Percentiles rank a stretch among this genome's conserved stretches.
Conservation (phyloP, 2,329 filamentous ascomycete genomes). For the Cryphonectria nitschkei region DNA sequence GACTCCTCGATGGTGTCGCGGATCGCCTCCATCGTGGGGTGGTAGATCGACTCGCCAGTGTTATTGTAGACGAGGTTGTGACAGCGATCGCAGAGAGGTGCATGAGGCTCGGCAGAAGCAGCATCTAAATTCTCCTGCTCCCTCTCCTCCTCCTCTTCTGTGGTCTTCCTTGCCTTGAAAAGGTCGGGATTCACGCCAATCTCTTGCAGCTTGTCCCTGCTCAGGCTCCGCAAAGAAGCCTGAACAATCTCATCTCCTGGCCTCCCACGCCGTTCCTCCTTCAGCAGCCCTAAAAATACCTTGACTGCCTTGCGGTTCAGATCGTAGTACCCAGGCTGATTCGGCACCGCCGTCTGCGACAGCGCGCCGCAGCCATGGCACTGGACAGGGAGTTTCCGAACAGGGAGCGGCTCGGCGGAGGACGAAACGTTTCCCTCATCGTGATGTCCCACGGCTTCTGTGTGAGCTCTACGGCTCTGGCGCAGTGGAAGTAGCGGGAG, state of each 20-base stretch:
- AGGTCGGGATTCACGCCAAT: constrained; percentile 51
- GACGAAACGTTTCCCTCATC: not conserved
- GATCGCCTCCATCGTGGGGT: constrained; percentile 81
- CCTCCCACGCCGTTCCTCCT: constrained; percentile 32
- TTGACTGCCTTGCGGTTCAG: constrained; percentile 54
- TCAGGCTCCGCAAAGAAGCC: constrained; percentile 48
- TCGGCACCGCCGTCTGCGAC: constrained; percentile 56
- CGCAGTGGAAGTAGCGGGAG: constrained; percentile 10
- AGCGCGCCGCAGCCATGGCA: constrained; percentile 70
- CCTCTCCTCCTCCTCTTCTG: not conserved
- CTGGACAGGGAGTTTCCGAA: constrained; percentile 52
- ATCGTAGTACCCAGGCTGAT: constrained; percentile 63
- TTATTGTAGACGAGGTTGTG: constrained; percentile 80
- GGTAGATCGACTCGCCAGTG: constrained; percentile 70
- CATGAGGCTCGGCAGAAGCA: constrained; percentile 34
- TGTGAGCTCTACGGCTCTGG: constrained; percentile 12
- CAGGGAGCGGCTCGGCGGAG: constrained; percentile 2
- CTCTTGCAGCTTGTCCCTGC: constrained; percentile 46
- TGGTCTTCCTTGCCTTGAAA: constrained; percentile 35
- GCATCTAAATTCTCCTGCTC: not conserved
- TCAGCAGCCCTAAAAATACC: constrained; percentile 48
- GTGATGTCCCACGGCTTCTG: not conserved
- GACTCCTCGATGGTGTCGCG: constrained; percentile 85
- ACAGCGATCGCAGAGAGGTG: constrained; percentile 83
- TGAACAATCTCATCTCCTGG: constrained; percentile 53